Base-by-base conservation (phyloP, 345 rosid genomes). In the Dipteronia dyeriana region DNA sequence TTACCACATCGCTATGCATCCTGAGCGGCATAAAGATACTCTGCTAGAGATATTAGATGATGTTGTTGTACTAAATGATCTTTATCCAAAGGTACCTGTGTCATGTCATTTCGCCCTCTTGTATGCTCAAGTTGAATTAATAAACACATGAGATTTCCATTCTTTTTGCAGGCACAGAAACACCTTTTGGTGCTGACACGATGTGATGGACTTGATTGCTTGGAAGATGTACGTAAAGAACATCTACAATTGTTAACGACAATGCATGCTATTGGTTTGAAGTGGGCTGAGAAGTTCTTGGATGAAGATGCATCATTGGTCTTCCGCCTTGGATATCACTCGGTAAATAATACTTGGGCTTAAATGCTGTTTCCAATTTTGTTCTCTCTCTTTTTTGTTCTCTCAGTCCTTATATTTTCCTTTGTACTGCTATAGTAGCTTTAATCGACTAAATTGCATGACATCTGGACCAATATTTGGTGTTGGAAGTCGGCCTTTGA, bases 271-370 rank as follows among this genome's bases (percentile, higher is more conserved):
- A 88, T 86, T 66, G 99, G 99, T 70, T 69, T 91, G 87, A 89
- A 88, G 81, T 96, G 97, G 91, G 89, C 88, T 5, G 70, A 89
- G 84, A 89, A 80, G 79, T 90, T 90, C 84, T 82, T 89, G 78
- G 78, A 76, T 49, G 98, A 94, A 78, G 95, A 94, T 80, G 79
- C 90, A 0, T 87, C 97, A 49, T 80, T 89, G 77, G 78, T 85
- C 80, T 94, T 96, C 84, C 95, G 98, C 76, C 94, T 96, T 57
- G 99, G 99, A 63, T 96, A 92, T 82, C 99, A 96, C 85, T 93
- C 86, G 80, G 99, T 96, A 86, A 74, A 85, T 60, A 51, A 3
- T 54, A 5, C 62, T 70, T 11, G 1, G 20, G 4, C 41, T 66
- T 19, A 19, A 16, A 71, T 49, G 43, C 45, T 13, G 8, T 66